phyloP scores from a whole-genome alignment of 768 basidiomycete genomes.

The Cubamyces lactineus region DNA sequence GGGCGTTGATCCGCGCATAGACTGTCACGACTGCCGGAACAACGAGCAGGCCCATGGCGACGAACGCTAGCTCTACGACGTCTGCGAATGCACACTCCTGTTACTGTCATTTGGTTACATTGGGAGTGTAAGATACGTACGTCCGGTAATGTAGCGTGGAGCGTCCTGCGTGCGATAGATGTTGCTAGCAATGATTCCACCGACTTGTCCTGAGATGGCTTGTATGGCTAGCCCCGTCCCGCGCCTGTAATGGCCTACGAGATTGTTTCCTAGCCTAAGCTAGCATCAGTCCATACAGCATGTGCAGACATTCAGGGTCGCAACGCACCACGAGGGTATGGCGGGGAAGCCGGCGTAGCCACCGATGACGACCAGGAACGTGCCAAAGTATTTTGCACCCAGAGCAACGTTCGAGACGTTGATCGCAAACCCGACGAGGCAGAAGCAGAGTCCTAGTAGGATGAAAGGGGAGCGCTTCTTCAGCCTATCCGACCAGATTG shows the following conservation, averaged over 20 bases:
- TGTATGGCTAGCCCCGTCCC: constrained; percentile 69
- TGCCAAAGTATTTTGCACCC: constrained; percentile 73
- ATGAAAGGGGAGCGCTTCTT: constrained; percentile 63
- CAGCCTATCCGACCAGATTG: constrained; percentile 60
- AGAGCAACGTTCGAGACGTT: constrained; percentile 56
- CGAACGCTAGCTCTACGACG: constrained; percentile 65
- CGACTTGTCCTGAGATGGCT: constrained; percentile 69
- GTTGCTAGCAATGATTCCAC: constrained; percentile 65
- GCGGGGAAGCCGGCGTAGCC: constrained; percentile 64
- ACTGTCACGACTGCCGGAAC: constrained; percentile 50
- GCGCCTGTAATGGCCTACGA: constrained; percentile 71
- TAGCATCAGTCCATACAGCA: neutral
- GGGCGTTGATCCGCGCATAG: constrained; percentile 58
- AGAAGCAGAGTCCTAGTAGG: constrained; percentile 50
- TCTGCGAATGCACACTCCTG: constrained; percentile 39
- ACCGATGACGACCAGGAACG: constrained; percentile 69
- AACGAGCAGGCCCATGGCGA: constrained; percentile 62
- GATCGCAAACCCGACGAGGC: constrained; percentile 62
- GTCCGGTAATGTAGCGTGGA: constrained; percentile 64
- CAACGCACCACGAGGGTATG: constrained; percentile 54
- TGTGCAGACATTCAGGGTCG: neutral
- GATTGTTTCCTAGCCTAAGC: constrained; percentile 55
- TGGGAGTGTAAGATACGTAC: constrained; percentile 43
- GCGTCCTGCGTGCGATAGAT: constrained; percentile 62
- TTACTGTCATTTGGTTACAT: neutral